These are phyloP conservation scores for Mycosphaerella sp. DNA, from an alignment of 2,329 filamentous ascomycete genomes.

Conservation along the genomic window DNA sequence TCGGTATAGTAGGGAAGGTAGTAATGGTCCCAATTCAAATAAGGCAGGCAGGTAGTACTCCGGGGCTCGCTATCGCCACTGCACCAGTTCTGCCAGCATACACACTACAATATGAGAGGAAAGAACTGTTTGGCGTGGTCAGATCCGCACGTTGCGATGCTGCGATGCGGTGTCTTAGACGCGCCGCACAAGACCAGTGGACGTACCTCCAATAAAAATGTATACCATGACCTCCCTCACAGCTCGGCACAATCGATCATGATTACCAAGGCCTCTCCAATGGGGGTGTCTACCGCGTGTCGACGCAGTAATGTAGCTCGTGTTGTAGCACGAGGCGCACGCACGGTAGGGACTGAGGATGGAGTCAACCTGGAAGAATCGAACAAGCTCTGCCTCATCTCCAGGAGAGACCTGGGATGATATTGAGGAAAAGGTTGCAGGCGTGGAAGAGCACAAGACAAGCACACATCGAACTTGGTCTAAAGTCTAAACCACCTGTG, in stretches of 20 bases:
- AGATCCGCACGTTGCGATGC: background rate
- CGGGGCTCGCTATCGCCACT: slow-evolving; percentile 18
- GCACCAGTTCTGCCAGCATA: slow-evolving; percentile 25
- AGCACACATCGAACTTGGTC: too few species aligned
- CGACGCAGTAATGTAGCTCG: background rate
- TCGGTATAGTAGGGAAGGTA: too few species aligned
- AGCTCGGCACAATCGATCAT: background rate
- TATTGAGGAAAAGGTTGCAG: slow-evolving; percentile 8
- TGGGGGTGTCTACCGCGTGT: background rate
- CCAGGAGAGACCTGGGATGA: slow-evolving; percentile 4
- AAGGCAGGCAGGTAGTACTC: background rate
- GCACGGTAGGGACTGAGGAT: slow-evolving; percentile 16
- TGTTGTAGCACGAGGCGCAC: background rate
- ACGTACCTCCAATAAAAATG: slow-evolving; percentile 7
- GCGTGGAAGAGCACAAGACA: slow-evolving; percentile 6
- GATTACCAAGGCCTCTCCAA: background rate
- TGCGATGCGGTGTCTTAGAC: background rate
- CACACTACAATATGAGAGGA: slow-evolving; percentile 16
- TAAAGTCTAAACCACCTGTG: too few species aligned
- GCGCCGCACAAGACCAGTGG: background rate
- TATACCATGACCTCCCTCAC: slow-evolving; percentile 3
- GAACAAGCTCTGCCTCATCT: background rate
- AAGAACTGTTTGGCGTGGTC: background rate
- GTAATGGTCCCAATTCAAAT: background rate
- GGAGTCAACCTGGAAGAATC: slow-evolving; percentile 3